phyloP scores from a whole-genome alignment of 441 rosid genomes.

The Euphorbia schlechtendalii region DNA sequence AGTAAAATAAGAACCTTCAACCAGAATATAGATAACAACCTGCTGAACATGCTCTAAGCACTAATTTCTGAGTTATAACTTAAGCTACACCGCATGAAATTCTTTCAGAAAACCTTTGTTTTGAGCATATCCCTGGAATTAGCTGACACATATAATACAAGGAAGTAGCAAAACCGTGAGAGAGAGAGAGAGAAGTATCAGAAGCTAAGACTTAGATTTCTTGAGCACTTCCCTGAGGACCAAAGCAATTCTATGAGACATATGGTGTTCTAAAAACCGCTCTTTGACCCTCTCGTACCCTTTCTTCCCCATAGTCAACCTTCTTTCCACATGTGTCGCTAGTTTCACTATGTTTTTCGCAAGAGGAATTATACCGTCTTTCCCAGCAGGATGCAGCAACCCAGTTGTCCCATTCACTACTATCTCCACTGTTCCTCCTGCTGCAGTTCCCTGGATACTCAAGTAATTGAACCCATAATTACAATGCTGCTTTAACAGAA shows the following conservation, averaged over 20 bases:
- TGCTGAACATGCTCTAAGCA: background rate
- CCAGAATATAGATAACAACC: too few species aligned
- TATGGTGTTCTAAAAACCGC: constrained; percentile 50
- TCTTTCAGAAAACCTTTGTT: background rate
- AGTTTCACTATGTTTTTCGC: constrained; percentile 52
- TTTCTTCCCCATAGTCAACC: constrained; percentile 68
- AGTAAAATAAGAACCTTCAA: too few species aligned
- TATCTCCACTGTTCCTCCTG: constrained; percentile 63
- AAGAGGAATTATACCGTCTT: constrained; percentile 48
- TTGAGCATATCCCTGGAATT: background rate
- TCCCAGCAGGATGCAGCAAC: constrained; percentile 50
- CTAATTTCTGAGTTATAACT: background rate
- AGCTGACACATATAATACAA: constrained; percentile 11
- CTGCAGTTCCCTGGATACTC: constrained; percentile 53
- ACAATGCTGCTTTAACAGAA: background rate
- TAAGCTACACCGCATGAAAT: background rate
- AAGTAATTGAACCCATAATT: background rate
- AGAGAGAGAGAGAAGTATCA: background rate
- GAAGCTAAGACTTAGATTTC: constrained; percentile 26
- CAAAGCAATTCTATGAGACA: constrained; percentile 49
- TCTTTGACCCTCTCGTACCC: constrained; percentile 51
- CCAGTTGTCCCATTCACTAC: constrained; percentile 59
- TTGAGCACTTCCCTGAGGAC: constrained; percentile 45
- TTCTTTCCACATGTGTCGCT: constrained; percentile 57
- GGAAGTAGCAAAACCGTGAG: background rate